Evolutionary conservation across 148 eudicot species (phyloP).

Genomic region (Chenopodium suecicum): DNA sequence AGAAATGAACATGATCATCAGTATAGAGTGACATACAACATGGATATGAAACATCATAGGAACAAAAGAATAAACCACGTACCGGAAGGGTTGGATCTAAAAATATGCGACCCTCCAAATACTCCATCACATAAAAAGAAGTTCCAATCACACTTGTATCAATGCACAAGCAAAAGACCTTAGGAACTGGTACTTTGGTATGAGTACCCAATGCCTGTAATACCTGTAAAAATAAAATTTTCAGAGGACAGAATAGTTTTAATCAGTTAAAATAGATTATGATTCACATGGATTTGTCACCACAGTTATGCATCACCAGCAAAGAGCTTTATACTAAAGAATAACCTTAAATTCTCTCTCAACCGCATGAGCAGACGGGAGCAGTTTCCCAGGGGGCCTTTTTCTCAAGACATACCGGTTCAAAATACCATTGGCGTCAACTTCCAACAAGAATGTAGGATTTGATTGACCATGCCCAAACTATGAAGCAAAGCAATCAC

Average conservation of each 20-base stretch:
- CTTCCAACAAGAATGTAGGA: constrained; percentile 81
- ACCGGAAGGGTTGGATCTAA: constrained; percentile 76
- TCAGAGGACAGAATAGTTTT: not conserved
- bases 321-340: not conserved
- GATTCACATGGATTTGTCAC: not conserved
- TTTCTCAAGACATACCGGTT: constrained; percentile 79
- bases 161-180: constrained; percentile 80
- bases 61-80: constrained; percentile 26
- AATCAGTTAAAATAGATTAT: not conserved
- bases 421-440: constrained; percentile 40
- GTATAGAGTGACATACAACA: not conserved
- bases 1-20: not conserved
- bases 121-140: constrained; percentile 95
- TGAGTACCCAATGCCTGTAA: constrained; percentile 69
- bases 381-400: constrained; percentile 84
- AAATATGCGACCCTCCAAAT: constrained; percentile 85
- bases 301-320: not conserved
- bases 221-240: constrained; percentile 50
- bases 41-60: not conserved
- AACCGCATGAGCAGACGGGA: constrained; percentile 92
- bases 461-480: constrained; percentile 98
- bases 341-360: constrained; percentile 89
- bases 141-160: constrained; percentile 88
- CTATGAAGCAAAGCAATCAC: constrained; percentile 33
- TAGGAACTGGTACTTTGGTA: constrained; percentile 83